phyloP scores from a whole-genome alignment of 345 rosid species.

The Hirschfeldia incana region DNA sequence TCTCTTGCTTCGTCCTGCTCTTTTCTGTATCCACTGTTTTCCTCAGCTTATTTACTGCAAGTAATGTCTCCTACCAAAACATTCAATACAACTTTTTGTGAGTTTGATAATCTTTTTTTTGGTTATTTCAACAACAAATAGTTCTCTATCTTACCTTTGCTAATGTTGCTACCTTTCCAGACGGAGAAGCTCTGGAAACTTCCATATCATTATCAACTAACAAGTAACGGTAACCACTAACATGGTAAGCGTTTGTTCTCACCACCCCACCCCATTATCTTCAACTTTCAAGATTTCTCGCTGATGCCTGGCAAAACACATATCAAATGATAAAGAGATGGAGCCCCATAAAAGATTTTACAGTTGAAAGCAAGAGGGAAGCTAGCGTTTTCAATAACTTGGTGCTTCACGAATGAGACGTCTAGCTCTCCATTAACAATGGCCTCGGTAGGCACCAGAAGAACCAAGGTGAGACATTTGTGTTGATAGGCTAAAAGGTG shows the following conservation, averaged over 20 bases:
- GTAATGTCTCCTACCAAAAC: constrained; percentile 66
- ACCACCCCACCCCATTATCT: constrained; percentile 99
- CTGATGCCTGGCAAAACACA: constrained; percentile 54
- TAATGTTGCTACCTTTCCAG: constrained; percentile 84
- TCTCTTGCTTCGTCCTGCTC: constrained; percentile 56
- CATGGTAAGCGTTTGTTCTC: constrained; percentile 92
- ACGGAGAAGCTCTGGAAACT: constrained; percentile 87
- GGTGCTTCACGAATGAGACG: constrained; percentile 67
- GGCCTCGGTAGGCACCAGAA: constrained; percentile 74
- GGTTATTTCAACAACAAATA: neutral
- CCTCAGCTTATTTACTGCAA: constrained; percentile 76
- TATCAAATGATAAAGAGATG: neutral
- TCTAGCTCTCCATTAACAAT: constrained; percentile 80
- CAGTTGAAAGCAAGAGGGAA: neutral
- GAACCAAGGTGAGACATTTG: constrained; percentile 67
- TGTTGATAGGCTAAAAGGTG: constrained; percentile 75
- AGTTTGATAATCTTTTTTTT: neutral
- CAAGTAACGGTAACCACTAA: constrained; percentile 86
- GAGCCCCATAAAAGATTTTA: neutral
- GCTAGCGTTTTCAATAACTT: constrained; percentile 71
- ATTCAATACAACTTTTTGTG: neutral
- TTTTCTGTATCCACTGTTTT: constrained; percentile 86
- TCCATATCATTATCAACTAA: constrained; percentile 76
- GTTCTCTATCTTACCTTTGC: constrained; percentile 58
- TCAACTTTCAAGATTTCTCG: constrained; percentile 80